phyloP scores from a whole-genome alignment of 2,329 filamentous ascomycete genomes.

The Chaetomium sp. region DNA sequence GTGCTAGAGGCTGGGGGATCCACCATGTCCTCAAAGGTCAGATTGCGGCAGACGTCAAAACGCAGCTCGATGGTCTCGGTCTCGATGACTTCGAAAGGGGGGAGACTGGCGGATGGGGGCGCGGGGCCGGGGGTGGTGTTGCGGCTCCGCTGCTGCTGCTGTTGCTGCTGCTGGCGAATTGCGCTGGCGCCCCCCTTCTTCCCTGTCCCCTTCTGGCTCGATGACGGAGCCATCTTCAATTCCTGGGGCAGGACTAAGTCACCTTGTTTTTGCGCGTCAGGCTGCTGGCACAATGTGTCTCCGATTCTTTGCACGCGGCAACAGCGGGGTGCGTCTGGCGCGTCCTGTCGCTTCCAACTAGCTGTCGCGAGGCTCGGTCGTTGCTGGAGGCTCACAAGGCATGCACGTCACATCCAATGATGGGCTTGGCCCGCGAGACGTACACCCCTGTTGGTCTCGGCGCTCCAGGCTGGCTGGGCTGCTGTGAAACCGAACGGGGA shows the following conservation, averaged over 20 bases:
- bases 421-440: slow-evolving; percentile 17
- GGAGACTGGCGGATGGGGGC: slow-evolving; percentile 54
- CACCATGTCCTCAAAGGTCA: slow-evolving; percentile 70
- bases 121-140: slow-evolving; percentile 73
- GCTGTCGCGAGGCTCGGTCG: slow-evolving; percentile 23
- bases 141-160: slow-evolving; percentile 68
- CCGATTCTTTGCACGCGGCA: slow-evolving; percentile 2
- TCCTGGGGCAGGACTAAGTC: slow-evolving; percentile 17
- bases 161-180: slow-evolving; percentile 63
- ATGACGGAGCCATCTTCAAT: slow-evolving; percentile 57
- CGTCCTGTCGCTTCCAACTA: slow-evolving; percentile 16
- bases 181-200: slow-evolving; percentile 65
- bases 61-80: slow-evolving; percentile 69
- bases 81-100: slow-evolving; percentile 57
- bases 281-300: background rate
- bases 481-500: slow-evolving; percentile 2
- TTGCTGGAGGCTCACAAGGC: slow-evolving; percentile 25
- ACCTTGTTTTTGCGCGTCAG: slow-evolving; percentile 14
- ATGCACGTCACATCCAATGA: slow-evolving; percentile 33
- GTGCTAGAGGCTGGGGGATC: slow-evolving; percentile 61
- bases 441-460: slow-evolving; percentile 25
- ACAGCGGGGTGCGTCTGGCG: slow-evolving; percentile 12
- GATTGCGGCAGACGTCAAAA: slow-evolving; percentile 59
- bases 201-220: slow-evolving; percentile 63
- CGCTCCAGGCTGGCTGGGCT: background rate